These are phyloP conservation scores for Calocybe indica DNA, from an alignment of 768 basidiomycete species.

Conservation along the genomic window DNA sequence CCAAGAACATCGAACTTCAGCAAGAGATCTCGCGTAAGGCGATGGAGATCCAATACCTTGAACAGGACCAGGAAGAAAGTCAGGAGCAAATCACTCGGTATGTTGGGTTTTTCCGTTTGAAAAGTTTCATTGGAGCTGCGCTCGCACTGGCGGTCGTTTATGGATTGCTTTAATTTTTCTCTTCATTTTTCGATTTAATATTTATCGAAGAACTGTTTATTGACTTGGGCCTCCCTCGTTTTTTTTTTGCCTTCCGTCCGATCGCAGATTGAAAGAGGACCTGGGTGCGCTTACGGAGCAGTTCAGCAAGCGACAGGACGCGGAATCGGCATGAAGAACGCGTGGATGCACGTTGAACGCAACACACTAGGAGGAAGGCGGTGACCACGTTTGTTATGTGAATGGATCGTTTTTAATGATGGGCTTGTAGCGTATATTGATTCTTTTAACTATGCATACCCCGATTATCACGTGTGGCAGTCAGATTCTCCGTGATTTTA, in stretches of 20 bases:
- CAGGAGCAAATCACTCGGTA: slow-evolving; percentile 77
- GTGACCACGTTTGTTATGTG: neutral
- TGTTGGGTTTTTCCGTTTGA: slow-evolving; percentile 54
- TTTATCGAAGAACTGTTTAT: neutral
- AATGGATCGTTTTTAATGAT: too few species aligned
- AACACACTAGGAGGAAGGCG: neutral
- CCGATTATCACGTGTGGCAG: too few species aligned
- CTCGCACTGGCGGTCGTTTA: slow-evolving; percentile 51
- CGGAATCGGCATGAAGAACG: slow-evolving; percentile 14
- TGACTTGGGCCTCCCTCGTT: slow-evolving; percentile 2
- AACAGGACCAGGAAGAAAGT: slow-evolving; percentile 73
- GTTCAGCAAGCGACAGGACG: slow-evolving; percentile 24
- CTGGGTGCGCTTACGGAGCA: slow-evolving; percentile 42
- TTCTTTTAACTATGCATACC: too few species aligned
- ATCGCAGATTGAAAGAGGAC: slow-evolving; percentile 64
- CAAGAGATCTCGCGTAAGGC: slow-evolving; percentile 60
- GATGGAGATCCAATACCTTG: slow-evolving; percentile 79
- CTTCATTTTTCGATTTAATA: neutral
- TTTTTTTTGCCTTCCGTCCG: slow-evolving; percentile 15
- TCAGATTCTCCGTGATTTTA: too few species aligned
- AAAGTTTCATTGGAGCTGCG: slow-evolving; percentile 47
- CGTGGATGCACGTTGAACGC: neutral
- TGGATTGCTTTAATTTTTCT: slow-evolving; percentile 37
- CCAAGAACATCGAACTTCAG: slow-evolving; percentile 47
- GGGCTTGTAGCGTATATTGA: too few species aligned